Evolutionary conservation across 1,139 yeast genomes (phyloP).

Genomic region (Kodamaea sp.): DNA sequence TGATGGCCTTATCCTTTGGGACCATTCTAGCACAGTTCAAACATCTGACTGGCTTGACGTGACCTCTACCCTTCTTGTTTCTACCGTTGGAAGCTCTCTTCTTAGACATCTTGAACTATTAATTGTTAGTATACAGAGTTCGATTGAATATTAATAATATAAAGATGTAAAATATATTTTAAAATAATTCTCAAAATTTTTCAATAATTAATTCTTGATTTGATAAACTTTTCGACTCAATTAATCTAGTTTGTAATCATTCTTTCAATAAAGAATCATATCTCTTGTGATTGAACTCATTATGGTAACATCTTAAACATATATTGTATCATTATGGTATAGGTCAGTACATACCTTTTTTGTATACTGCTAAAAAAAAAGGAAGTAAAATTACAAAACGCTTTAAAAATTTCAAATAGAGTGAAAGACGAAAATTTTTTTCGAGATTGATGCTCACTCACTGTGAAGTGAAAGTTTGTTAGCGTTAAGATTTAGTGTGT

Average conservation of each 20-base stretch:
- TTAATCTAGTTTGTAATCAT: neutral
- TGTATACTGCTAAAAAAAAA: constrained; percentile 4
- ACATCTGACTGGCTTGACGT: constrained; percentile 99
- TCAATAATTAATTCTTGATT: too few species aligned
- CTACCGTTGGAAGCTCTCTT: constrained; percentile 99
- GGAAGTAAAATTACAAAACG: constrained; percentile 3
- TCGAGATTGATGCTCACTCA: too few species aligned
- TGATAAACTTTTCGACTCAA: neutral
- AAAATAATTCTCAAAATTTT: neutral
- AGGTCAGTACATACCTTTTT: constrained; percentile 5
- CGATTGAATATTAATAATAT: neutral
- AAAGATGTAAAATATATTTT: neutral
- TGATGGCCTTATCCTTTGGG: constrained; percentile 99
- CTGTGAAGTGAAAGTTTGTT: too few species aligned
- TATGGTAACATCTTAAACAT: too few species aligned
- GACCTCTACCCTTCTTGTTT: constrained; percentile 99
- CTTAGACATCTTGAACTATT: constrained; percentile 82
- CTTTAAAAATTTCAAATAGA: constrained; percentile 3
- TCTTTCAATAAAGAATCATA: neutral
- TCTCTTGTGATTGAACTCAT: too few species aligned
- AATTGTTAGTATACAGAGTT: constrained; percentile 21
- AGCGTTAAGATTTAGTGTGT: too few species aligned
- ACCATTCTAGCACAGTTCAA: constrained; percentile 99
- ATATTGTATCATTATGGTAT: too few species aligned
- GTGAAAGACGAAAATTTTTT: constrained; percentile 4